These are phyloP conservation scores for Quercus bicolor DNA, from an alignment of 306 rosid species.

Conservation along the genomic window DNA sequence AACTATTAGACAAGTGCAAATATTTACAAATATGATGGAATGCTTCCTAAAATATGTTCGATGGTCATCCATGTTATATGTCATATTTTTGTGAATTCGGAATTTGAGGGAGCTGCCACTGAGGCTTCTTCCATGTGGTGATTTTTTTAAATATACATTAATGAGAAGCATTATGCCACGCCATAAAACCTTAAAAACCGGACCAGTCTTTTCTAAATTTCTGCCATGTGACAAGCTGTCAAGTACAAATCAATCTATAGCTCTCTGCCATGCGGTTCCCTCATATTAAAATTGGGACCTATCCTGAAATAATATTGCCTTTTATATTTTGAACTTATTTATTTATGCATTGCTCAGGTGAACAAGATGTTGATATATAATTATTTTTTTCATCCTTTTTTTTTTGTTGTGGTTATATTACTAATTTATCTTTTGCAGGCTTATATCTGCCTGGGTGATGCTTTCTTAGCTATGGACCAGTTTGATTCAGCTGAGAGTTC, in stretches of 20 bases:
- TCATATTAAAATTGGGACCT: neutral
- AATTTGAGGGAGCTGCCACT: neutral
- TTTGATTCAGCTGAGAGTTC: constrained; percentile 66
- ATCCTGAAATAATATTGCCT: neutral
- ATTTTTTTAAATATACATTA: neutral
- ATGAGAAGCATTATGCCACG: neutral
- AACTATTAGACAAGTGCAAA: neutral
- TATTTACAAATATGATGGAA: no score
- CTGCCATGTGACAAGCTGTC: no score
- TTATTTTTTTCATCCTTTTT: neutral
- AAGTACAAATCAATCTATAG: neutral
- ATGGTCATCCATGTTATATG: neutral
- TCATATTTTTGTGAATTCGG: neutral
- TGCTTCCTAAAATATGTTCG: no score
- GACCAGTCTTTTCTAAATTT: no score
- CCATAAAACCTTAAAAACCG: no score
- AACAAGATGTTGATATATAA: neutral
- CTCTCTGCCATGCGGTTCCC: neutral
- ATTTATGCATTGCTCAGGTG: neutral
- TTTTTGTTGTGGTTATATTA: neutral
- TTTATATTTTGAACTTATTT: neutral
- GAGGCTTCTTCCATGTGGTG: neutral
- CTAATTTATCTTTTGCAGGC: constrained; percentile 51
- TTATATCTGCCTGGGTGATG: constrained; percentile 77
- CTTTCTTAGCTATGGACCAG: constrained; percentile 51